A percentile compares a stretch with the other conserved stretches of the same genome.
phyloP scores from a whole-genome alignment of 257 asterid genomes.

The Oldenlandia corymbosa region DNA sequence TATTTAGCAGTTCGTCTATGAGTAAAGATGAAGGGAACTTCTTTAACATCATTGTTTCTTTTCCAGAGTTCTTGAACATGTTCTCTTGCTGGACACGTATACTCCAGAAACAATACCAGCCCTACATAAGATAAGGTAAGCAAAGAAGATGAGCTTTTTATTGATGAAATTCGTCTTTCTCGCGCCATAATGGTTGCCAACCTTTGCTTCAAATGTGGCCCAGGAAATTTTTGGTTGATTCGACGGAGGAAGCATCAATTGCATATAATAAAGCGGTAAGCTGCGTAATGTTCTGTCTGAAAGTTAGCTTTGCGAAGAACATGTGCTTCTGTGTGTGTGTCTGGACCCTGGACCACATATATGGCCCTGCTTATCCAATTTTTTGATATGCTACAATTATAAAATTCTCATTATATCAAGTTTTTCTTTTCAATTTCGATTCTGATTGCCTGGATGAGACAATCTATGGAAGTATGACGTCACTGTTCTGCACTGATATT shows the following conservation, averaged over 20 bases:
- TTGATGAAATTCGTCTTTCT: conserved; percentile 3
- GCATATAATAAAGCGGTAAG: conserved; percentile 94
- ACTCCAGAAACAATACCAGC: conserved; percentile 89
- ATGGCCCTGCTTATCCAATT: neutral
- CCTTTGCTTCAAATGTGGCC: conserved; percentile 10
- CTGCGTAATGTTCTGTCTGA: conserved; percentile 17
- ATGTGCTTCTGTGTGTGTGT: neutral
- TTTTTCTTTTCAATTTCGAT: neutral
- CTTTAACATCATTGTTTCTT: conserved; percentile 10
- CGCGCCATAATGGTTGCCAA: neutral
- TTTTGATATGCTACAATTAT: neutral
- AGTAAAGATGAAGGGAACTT: neutral
- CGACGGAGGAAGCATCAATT: conserved; percentile 94
- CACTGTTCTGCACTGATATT: no score
- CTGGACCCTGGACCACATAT: conserved; percentile 4
- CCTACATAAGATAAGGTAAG: conserved; percentile 86
- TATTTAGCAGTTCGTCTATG: neutral
- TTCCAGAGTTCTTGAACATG: conserved; percentile 80
- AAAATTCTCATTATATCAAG: neutral
- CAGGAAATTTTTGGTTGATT: conserved; percentile 86
- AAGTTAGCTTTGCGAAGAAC: conserved; percentile 4
- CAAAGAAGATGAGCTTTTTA: neutral
- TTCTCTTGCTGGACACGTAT: conserved; percentile 91
- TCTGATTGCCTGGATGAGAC: no score
- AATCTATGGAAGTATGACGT: neutral